Evolutionary conservation across 345 rosid genomes (phyloP), one percentile per base, ranked within the genome.

Genomic region (Citrus hindsii): DNA sequence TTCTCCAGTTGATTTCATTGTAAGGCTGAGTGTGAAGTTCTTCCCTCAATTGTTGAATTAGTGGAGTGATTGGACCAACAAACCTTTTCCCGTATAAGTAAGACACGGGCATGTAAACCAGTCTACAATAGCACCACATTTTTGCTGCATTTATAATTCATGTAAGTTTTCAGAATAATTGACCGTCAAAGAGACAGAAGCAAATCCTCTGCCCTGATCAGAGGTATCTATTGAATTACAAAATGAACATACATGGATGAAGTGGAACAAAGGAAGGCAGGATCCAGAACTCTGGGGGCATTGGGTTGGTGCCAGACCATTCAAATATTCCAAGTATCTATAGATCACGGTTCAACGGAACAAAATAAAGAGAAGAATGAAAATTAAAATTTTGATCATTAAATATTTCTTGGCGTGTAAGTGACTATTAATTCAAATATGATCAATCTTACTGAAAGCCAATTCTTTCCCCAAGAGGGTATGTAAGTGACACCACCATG

Each of bases 401-500:
- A 33, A 19, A 30, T 28, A 5, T 28, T 63, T 30, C 58, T 53
- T 5, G 22, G 22, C 22, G 7, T 53, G 22, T 18, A 53, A 5
- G 2, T 53, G 0, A 53, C 58, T 53, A 18, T 8, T 0, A 46
- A 46, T 53, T 13, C 19, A 30, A 8, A 13, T n/a, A 22, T 7
- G 27, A 25, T 18, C 6, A 18, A 2, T 74, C 55, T 5, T 82
- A 85, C 87, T 78, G 88, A 85, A 62, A 87, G 88, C 90, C 88
- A 87, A 27, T 84, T 81, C 81, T 87, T 87, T 1, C 88, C 90
- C 90, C 86, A 87, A 60, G 87, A 83, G n/a, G 90, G 88, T 46
- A 85, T 80, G 53, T 32, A 69, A 6, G 86, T 82, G 24, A 69
- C 86, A 77, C 88, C 88, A 22, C 90, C 90, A 70, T 85, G 88